A percentile compares a stretch with the other conserved stretches of the same genome.
phyloP scores from a whole-genome alignment of 2,329 filamentous ascomycete species.

The Pyricularia sp. region DNA sequence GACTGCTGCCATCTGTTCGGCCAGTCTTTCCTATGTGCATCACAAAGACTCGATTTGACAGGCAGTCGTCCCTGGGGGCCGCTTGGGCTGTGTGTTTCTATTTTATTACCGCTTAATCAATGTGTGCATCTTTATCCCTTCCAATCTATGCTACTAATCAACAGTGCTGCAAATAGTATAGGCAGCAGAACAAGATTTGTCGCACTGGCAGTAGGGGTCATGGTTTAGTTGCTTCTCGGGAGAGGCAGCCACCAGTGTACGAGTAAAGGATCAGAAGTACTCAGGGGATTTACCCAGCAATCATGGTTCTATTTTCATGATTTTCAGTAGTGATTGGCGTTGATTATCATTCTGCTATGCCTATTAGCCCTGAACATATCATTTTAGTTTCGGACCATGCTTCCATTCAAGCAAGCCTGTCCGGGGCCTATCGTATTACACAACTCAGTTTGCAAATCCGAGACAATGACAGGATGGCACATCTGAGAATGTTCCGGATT shows the following conservation, averaged over 20 bases:
- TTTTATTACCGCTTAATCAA: neutral
- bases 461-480: conserved; percentile 7
- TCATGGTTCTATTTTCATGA: neutral
- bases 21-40: conserved; percentile 14
- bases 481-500: conserved; percentile 7
- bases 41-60: conserved; percentile 11
- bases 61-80: neutral
- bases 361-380: neutral
- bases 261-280: neutral
- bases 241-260: neutral
- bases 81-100: neutral
- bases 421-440: neutral
- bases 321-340: neutral
- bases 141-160: neutral
- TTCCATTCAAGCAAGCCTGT: neutral
- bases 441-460: neutral
- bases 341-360: neutral
- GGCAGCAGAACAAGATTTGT: neutral
- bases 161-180: neutral
- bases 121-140: neutral
- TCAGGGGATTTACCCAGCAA: neutral
- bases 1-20: conserved; percentile 6
- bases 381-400: neutral
- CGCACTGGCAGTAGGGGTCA: neutral
- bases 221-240: neutral